Percentiles rank a stretch among this genome's conserved stretches.
Conservation (phyloP, 1,139 yeast genomes). For the Sporopachydermia cereana region DNA sequence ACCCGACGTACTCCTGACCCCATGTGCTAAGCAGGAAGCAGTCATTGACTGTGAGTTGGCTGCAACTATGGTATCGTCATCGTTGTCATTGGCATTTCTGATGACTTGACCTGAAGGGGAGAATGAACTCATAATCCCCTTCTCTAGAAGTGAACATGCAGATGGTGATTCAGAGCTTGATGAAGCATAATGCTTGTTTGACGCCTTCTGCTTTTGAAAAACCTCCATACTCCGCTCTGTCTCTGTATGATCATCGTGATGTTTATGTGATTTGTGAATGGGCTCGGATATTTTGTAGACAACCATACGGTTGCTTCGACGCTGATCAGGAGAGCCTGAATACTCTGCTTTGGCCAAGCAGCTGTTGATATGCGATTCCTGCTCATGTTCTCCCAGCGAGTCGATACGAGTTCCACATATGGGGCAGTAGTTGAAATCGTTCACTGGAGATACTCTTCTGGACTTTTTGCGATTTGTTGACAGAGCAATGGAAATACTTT, state of each 20-base stretch:
- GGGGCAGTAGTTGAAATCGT: conserved; percentile 38
- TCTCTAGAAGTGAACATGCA: neutral
- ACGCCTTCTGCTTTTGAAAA: neutral
- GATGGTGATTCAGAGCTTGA: neutral
- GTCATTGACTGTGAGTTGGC: neutral
- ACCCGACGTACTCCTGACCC: neutral
- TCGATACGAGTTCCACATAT: conserved; percentile 37
- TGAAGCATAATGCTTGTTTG: neutral
- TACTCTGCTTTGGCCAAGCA: conserved; percentile 63
- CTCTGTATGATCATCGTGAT: neutral
- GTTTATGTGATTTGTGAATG: conserved; percentile 7
- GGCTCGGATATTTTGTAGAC: conserved; percentile 63
- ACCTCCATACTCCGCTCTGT: neutral
- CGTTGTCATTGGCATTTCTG: neutral
- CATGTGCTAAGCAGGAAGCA: too few species aligned
- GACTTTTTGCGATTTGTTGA: neutral
- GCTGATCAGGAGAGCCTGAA: conserved; percentile 44
- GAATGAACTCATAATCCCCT: neutral
- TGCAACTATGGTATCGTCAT: neutral
- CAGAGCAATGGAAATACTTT: neutral
- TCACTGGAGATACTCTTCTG: conserved; percentile 10
- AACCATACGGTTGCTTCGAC: conserved; percentile 66
- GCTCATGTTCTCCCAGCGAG: conserved; percentile 32
- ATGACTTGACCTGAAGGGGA: neutral
- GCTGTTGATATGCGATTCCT: conserved; percentile 55